Base-by-base conservation (phyloP, 2,329 filamentous ascomycete genomes). In the Penicillium nordicum region DNA sequence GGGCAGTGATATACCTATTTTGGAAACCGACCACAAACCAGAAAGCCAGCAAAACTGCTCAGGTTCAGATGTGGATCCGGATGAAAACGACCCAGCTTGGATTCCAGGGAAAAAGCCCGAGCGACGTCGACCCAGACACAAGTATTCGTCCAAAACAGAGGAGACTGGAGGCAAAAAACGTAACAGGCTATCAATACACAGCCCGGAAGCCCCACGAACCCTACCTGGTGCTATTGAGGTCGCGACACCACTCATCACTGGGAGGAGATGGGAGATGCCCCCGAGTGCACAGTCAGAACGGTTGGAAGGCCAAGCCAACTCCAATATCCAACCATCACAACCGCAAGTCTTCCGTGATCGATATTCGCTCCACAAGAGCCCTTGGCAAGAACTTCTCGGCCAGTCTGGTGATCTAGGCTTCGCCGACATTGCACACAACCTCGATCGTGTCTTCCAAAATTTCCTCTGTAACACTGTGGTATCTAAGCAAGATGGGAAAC, bases 161-260 rank as follows among this genome's bases (percentile, higher is more conserved):
- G 60, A 57, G 16, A 59, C 52, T 34, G 60, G 59, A 18, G 57
- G 63, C 2, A 64, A 63, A 44, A 63, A 57, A 45, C 69, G 68
- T 40, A 65, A 60, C 23, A 63, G 72, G 48, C 54, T 74, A 34
- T 67, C 70, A 9, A 61, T 74, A 27, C 66, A 65, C 38, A 76
- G 74, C 41, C 74, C 74, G 0, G 73, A 76, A 53, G 48, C 62
- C 10, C 63, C 62, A 40, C 72, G 65, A 50, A 69, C 67, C 23
- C 59, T 75, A 14, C 75, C 74, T 16, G 75, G 74, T 4, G 73
- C 74, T 30, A 74, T 77, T 56, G 70, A 75, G 44, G 68, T 77
- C 41, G 72, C 74, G 30, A 77, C 75, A 27, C 75, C 74, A 14
- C 61, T 76, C 62, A 75, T 77, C 56, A 71, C 69, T 1, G 74